Conservation (phyloP, 805 yeast species). For the Candida endomychidarum region DNA sequence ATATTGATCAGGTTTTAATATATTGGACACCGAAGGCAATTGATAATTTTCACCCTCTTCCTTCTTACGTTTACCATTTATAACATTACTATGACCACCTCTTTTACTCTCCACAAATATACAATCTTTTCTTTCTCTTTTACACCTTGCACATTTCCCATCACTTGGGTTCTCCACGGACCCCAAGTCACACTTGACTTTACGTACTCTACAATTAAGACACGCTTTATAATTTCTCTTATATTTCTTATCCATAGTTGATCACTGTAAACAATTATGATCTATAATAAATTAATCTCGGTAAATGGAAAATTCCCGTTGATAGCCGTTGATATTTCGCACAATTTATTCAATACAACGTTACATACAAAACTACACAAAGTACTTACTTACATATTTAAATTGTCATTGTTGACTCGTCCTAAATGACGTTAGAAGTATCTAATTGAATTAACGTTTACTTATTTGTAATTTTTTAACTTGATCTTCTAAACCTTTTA, state of each 20-base stretch:
- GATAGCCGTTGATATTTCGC: constrained; percentile 9
- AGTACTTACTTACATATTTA: background rate
- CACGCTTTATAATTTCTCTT: constrained; percentile 81
- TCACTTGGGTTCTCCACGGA: constrained; percentile 66
- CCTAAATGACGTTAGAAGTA: no score
- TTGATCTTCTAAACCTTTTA: constrained; percentile 72
- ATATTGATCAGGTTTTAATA: constrained; percentile 10
- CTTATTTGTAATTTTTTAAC: constrained; percentile 56
- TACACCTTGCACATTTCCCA: constrained; percentile 86
- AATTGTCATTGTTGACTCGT: no score
- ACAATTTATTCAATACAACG: constrained; percentile 5
- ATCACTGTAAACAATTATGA: no score
- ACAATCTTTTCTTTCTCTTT: constrained; percentile 80
- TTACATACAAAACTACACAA: constrained; percentile 2
- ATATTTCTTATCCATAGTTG: constrained; percentile 29
- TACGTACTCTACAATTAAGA: constrained; percentile 77
- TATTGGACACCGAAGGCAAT: constrained; percentile 18
- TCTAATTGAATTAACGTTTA: constrained; percentile 24
- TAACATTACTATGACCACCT: constrained; percentile 27
- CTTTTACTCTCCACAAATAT: constrained; percentile 50
- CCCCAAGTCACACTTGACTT: constrained; percentile 85
- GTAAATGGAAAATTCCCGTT: constrained; percentile 9
- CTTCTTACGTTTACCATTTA: constrained; percentile 53
- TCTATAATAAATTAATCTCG: no score
- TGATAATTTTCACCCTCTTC: constrained; percentile 3